These are phyloP conservation scores for Dryas alaskensis DNA, from an alignment of 306 rosid species.

Conservation along the genomic window DNA sequence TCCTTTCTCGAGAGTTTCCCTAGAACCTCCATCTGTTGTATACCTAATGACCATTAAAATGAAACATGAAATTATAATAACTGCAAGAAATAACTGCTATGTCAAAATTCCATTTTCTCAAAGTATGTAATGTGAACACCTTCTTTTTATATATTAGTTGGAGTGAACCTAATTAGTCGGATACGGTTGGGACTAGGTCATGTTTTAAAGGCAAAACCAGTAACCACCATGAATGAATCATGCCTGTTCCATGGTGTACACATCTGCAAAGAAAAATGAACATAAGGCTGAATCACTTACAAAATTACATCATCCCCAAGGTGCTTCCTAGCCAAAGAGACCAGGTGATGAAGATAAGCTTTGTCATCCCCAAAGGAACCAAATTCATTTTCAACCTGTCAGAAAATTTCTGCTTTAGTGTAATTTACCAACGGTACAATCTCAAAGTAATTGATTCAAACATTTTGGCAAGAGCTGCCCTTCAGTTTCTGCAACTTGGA, in stretches of 20 bases:
- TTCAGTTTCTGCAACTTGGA: background rate
- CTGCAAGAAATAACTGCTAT: slow-evolving; percentile 15
- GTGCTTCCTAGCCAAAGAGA: slow-evolving; percentile 60
- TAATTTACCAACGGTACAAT: slow-evolving; percentile 5
- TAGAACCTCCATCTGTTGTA: slow-evolving; percentile 92
- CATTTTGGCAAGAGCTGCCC: background rate
- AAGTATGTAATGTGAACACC: background rate
- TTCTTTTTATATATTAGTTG: background rate
- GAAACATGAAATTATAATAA: background rate
- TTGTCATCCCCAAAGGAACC: slow-evolving; percentile 86
- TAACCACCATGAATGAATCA: background rate
- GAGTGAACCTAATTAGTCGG: background rate
- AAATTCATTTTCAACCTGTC: slow-evolving; percentile 89
- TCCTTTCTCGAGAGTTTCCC: slow-evolving; percentile 81
- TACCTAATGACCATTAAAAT: slow-evolving; percentile 47
- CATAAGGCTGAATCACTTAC: slow-evolving; percentile 47
- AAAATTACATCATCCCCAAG: slow-evolving; percentile 73
- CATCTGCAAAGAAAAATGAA: slow-evolving; percentile 12
- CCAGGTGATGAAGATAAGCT: slow-evolving; percentile 75
- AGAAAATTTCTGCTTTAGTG: slow-evolving; percentile 29
- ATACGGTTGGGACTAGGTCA: background rate
- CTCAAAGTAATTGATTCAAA: slow-evolving; percentile 1
- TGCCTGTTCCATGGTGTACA: background rate
- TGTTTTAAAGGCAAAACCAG: background rate
- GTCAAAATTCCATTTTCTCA: slow-evolving; percentile 8